Percentiles rank a stretch among this genome's conserved stretches.
Conservation (phyloP, 768 basidiomycete genomes). For the Pisolithus orientalis region DNA sequence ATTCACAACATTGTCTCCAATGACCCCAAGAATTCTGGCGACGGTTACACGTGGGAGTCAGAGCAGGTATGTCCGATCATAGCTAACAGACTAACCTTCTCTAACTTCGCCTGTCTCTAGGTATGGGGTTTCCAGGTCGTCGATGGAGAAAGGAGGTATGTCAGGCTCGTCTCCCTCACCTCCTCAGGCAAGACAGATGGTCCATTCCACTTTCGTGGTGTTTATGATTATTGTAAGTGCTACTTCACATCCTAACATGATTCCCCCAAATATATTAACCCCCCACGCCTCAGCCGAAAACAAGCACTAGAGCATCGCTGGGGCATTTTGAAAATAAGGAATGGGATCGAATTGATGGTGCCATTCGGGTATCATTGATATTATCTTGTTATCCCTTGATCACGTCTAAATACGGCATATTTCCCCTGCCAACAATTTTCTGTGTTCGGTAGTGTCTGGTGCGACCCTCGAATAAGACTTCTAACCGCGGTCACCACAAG, state of each 20-base stretch:
- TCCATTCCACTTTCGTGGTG: slow-evolving; percentile 43
- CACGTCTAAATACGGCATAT: too few species aligned
- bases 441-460: too few species aligned
- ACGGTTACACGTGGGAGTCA: slow-evolving; percentile 52
- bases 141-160: slow-evolving; percentile 54
- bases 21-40: slow-evolving; percentile 55
- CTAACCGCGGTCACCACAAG: not conserved
- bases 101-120: slow-evolving; percentile 13
- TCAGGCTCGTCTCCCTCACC: slow-evolving; percentile 56
- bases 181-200: slow-evolving; percentile 49
- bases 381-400: too few species aligned
- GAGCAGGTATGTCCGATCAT: slow-evolving; percentile 43
- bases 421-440: too few species aligned
- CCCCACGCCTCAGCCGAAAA: too few species aligned
- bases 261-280: too few species aligned
- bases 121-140: slow-evolving; percentile 62
- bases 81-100: not conserved
- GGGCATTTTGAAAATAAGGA: too few species aligned
- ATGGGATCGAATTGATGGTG: too few species aligned
- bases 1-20: slow-evolving; percentile 41
- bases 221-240: slow-evolving; percentile 64
- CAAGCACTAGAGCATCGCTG: too few species aligned
- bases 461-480: not conserved
- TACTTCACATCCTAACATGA: too few species aligned
- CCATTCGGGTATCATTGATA: too few species aligned